Evolutionary conservation across 495 filamentous ascomycete species (phyloP).

Genomic region (Tuber magnatum): DNA sequence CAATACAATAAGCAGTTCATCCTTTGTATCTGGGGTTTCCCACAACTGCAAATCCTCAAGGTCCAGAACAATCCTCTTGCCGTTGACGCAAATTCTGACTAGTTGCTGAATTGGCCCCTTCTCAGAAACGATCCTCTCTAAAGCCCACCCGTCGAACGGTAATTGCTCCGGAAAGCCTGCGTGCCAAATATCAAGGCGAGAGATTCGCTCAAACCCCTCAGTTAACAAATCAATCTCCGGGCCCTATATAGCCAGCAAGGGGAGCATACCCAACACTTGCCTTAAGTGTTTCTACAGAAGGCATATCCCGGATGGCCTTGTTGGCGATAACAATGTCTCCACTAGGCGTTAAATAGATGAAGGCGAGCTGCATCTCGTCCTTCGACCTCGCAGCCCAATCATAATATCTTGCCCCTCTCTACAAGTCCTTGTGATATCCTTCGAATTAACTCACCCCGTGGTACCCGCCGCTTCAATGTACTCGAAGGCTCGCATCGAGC

Average conservation of each 20-base stretch:
- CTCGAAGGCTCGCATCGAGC: slow-evolving; percentile 24
- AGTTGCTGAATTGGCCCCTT: slow-evolving; percentile 14
- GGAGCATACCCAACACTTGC: slow-evolving; percentile 24
- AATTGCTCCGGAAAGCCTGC: no score
- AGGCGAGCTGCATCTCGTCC: slow-evolving; percentile 38
- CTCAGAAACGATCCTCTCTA: slow-evolving; percentile 30
- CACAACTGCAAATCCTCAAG: slow-evolving; percentile 27
- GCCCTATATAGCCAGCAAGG: background rate
- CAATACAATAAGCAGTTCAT: slow-evolving; percentile 25
- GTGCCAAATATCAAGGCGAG: slow-evolving; percentile 33
- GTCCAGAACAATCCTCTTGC: slow-evolving; percentile 22
- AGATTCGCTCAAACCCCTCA: slow-evolving; percentile 35
- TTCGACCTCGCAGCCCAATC: slow-evolving; percentile 26
- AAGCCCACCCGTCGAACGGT: slow-evolving; percentile 35
- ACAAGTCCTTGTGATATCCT: background rate
- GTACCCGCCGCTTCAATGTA: no score
- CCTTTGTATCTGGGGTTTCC: slow-evolving; percentile 26
- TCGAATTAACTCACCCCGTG: background rate
- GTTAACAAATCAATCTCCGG: background rate
- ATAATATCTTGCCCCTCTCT: slow-evolving; percentile 23
- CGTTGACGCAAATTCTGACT: slow-evolving; percentile 21
- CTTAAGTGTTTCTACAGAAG: slow-evolving; percentile 24
- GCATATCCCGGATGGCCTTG: slow-evolving; percentile 25
- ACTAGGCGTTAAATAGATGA: slow-evolving; percentile 32
- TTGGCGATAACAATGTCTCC: slow-evolving; percentile 39